These are phyloP conservation scores for Clarireedia homoeocarpa DNA, from an alignment of 2,329 filamentous ascomycete species.

Conservation along the genomic window DNA sequence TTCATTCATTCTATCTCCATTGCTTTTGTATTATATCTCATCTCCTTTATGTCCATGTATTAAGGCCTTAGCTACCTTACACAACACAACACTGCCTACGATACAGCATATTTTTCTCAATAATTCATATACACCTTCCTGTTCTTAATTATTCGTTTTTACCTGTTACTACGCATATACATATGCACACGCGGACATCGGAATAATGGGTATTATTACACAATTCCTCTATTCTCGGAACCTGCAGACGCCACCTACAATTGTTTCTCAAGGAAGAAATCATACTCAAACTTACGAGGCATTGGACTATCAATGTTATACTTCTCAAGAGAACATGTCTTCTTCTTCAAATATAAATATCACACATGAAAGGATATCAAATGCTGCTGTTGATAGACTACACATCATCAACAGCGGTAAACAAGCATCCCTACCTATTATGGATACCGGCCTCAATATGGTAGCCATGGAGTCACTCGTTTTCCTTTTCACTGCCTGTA, in stretches of 20 bases:
- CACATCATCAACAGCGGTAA: no score
- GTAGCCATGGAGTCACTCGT: background rate
- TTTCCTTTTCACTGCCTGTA: background rate
- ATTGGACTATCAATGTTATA: background rate
- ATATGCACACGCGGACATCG: background rate
- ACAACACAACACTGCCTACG: background rate
- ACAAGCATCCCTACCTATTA: no score
- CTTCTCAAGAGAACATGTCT: background rate
- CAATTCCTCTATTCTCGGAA: background rate
- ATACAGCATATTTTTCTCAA: background rate
- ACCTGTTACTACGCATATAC: background rate
- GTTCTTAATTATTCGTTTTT: background rate
- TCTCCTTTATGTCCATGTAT: no score
- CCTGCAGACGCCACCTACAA: background rate
- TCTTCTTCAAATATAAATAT: background rate
- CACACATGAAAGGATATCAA: background rate
- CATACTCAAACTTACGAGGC: background rate
- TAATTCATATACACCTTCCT: background rate
- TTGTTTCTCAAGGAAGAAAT: background rate
- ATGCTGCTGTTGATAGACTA: background rate
- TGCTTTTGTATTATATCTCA: no score
- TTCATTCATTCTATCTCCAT: no score
- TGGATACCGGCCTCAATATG: constrained; percentile 2
- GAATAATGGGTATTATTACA: background rate
- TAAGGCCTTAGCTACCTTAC: no score